Evolutionary conservation across 169 alveolate genomes (phyloP).

Genomic region (Blepharisma undulans): DNA sequence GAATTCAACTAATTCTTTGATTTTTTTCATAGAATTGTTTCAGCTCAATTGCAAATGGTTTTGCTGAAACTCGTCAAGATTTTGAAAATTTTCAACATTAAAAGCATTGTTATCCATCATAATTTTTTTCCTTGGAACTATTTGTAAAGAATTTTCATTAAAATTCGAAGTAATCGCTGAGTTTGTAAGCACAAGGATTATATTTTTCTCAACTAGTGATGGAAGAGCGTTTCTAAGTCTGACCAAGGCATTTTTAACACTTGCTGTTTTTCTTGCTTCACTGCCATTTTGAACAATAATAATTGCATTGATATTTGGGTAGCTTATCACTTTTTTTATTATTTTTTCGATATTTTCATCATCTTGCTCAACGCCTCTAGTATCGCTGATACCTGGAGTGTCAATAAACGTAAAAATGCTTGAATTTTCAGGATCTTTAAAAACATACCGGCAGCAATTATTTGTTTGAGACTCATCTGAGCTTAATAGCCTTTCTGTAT

Average conservation of each 20-base stretch:
- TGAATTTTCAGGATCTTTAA: background rate
- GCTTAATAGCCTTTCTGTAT: background rate
- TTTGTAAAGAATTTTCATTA: background rate
- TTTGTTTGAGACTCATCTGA: background rate
- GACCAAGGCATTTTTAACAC: background rate
- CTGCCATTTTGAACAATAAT: background rate
- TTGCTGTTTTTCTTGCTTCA: background rate
- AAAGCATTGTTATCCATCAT: background rate
- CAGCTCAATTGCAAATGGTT: background rate
- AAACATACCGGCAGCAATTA: background rate
- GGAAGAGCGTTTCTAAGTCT: background rate
- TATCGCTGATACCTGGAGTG: background rate
- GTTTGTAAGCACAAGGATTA: background rate
- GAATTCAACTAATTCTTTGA: background rate
- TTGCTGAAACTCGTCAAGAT: background rate
- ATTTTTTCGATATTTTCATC: background rate
- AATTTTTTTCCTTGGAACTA: background rate
- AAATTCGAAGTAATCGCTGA: background rate
- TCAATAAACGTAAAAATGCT: background rate
- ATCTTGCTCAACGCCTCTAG: constrained; percentile 2
- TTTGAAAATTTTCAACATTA: background rate
- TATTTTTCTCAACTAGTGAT: background rate
- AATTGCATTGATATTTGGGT: background rate
- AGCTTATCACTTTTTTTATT: background rate
- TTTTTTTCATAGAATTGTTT: background rate